Evolutionary conservation across 2,329 filamentous ascomycete genomes (phyloP).

Genomic region (Cytospora piceae): DNA sequence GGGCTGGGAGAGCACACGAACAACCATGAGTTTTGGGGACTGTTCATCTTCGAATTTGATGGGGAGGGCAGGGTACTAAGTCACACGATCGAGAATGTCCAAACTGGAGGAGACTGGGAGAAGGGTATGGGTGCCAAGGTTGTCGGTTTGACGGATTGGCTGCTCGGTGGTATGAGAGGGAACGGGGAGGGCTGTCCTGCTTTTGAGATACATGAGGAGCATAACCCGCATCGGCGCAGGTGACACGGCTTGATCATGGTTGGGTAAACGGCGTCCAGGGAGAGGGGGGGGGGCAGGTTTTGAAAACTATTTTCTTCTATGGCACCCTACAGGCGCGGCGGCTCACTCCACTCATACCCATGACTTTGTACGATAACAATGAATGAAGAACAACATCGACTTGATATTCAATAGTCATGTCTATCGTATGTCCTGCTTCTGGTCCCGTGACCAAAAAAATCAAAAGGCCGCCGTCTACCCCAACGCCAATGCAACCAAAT

Average conservation of each 20-base stretch:
- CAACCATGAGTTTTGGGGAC: slow-evolving; percentile 79
- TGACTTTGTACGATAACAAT: slow-evolving; percentile 10
- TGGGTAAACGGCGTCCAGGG: slow-evolving; percentile 12
- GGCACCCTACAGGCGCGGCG: slow-evolving; percentile 9
- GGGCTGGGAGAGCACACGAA: slow-evolving; percentile 47
- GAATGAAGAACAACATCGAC: neutral
- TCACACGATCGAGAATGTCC: slow-evolving; percentile 93
- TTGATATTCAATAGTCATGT: slow-evolving; percentile 13
- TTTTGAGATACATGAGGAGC: slow-evolving; percentile 30
- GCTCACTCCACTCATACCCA: slow-evolving; percentile 27
- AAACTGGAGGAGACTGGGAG: slow-evolving; percentile 83
- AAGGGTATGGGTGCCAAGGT: slow-evolving; percentile 79
- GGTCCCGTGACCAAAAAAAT: neutral
- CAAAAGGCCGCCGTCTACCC: slow-evolving; percentile 7
- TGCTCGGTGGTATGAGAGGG: slow-evolving; percentile 75
- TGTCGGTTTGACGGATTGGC: slow-evolving; percentile 91
- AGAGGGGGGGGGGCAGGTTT: neutral
- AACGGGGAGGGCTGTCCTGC: slow-evolving; percentile 34
- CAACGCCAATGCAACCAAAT: neutral
- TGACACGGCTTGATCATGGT: slow-evolving; percentile 14
- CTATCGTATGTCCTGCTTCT: neutral
- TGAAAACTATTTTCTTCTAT: slow-evolving; percentile 9
- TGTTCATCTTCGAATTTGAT: slow-evolving; percentile 97
- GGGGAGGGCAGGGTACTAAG: slow-evolving; percentile 78
- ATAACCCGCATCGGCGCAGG: slow-evolving; percentile 20